phyloP scores from a whole-genome alignment of 805 yeast species.

The Candida boidinii region DNA sequence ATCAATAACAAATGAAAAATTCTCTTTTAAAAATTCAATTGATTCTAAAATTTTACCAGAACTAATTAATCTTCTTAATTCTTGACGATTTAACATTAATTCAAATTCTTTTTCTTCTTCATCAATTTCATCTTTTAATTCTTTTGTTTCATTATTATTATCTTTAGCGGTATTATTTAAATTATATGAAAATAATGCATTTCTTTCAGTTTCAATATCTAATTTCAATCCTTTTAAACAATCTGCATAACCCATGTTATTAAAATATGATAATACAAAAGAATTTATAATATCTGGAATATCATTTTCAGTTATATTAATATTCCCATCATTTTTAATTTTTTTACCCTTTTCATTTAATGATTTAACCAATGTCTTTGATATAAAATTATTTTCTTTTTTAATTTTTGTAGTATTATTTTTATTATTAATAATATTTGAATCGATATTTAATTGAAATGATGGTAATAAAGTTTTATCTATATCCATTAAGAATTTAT shows the following conservation, averaged over 20 bases:
- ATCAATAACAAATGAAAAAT: constrained; percentile 30
- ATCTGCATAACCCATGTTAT: constrained; percentile 50
- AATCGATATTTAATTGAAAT: constrained; percentile 5
- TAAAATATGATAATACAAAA: constrained; percentile 39
- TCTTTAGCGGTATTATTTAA: no score
- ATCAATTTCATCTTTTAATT: constrained; percentile 23
- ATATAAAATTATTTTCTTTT: neutral
- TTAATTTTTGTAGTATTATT: constrained; percentile 13
- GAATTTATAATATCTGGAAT: constrained; percentile 21
- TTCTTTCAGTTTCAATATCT: constrained; percentile 31
- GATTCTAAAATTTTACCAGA: constrained; percentile 38
- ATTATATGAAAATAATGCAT: no score
- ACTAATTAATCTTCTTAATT: constrained; percentile 31
- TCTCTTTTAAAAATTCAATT: constrained; percentile 25
- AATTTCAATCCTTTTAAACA: constrained; percentile 42
- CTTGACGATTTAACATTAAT: no score
- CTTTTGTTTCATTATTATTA: constrained; percentile 23
- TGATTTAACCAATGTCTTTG: neutral
- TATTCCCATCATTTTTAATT: constrained; percentile 1
- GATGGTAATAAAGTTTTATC: constrained; percentile 8
- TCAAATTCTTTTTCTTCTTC: constrained; percentile 22
- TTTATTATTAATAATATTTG: constrained; percentile 6
- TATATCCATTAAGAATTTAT: constrained; percentile 12
- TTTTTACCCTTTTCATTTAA: neutral
- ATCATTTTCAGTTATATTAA: constrained; percentile 10